Base-by-base conservation (phyloP, 225 moss, liverwort and hornwort genomes). In the Pseudisothecium myosuroides region DNA sequence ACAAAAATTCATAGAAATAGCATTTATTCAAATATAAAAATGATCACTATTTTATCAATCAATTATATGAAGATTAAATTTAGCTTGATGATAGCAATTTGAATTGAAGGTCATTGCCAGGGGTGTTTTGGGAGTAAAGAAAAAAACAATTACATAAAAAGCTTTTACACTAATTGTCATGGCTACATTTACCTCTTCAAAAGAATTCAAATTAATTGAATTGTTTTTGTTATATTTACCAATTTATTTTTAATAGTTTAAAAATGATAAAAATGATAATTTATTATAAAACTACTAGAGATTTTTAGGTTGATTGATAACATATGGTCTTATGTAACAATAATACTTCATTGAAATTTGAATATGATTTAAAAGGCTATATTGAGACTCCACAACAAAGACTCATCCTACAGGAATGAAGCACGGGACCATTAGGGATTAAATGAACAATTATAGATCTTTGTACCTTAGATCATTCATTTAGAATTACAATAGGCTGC, bases 1-100 rank as follows among this genome's bases (percentile, higher is more conserved):
- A 1, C 0, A 66, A 39, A 24, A 3, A 73, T 27, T 2, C 3
- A 27, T 26, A 17, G 3, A 45, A 45, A 45, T 4, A 10, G 1
- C 2, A 10, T 29, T 41, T n/a, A 73, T 5, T 45, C 45, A 45
- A 73, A 10, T 0, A 28, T 6, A 47, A 74, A 29, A 29, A 47
- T 17, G 6, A 74, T 47, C 10, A 31, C 18, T 54, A 29, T 10
- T 29, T 74, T 31, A 29, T 47, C 29, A 73, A 47, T 73, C 6
- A 29, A 45, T 11, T 47, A 29, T 11, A 18, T 45, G 1, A 10
- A 18, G 11, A 18, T 31, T 31, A 47, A 74, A 47, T 31, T 74
- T 47, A 29, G 8, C 24, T 69, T 26, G 17, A 6, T 73, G 29
- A 18, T 29, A 73, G 45, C 2, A 16, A 28, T 45, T 73, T 45